phyloP scores from a whole-genome alignment of 768 basidiomycete species.

The Erythrobasidium yunnanense region DNA sequence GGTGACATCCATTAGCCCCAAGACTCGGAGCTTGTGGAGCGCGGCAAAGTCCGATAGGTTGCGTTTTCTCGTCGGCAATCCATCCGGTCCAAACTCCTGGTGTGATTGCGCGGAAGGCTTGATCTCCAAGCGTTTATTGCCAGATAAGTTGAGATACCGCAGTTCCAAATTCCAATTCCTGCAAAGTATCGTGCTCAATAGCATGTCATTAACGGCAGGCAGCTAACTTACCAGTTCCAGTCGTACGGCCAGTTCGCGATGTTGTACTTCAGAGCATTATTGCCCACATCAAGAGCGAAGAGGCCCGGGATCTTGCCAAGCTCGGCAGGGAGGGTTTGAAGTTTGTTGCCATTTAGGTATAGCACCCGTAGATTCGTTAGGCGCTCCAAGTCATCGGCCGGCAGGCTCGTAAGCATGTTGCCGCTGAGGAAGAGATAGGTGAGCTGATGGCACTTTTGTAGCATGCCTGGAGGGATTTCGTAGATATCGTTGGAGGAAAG shows the following conservation, averaged over 20 bases:
- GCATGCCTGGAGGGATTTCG: slow-evolving; percentile 68
- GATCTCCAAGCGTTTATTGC: slow-evolving; percentile 92
- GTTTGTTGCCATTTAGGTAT: slow-evolving; percentile 83
- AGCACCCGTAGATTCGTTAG: slow-evolving; percentile 60
- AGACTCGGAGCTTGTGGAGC: slow-evolving; percentile 70
- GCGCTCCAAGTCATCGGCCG: slow-evolving; percentile 72
- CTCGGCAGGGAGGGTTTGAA: slow-evolving; percentile 85
- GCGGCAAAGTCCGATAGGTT: slow-evolving; percentile 71
- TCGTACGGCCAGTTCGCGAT: slow-evolving; percentile 98
- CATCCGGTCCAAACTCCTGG: background rate
- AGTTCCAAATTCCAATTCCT: slow-evolving; percentile 96
- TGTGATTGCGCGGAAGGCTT: slow-evolving; percentile 55
- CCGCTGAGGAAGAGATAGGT: slow-evolving; percentile 87
- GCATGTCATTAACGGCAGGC: background rate
- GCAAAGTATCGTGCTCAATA: background rate
- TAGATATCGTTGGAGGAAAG: slow-evolving; percentile 89
- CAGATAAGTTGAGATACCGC: slow-evolving; percentile 88
- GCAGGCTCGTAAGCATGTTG: slow-evolving; percentile 81
- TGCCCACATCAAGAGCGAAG: slow-evolving; percentile 78
- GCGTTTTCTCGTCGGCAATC: slow-evolving; percentile 36
- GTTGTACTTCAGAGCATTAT: slow-evolving; percentile 88
- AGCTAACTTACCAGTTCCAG: slow-evolving; percentile 81
- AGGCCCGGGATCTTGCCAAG: slow-evolving; percentile 69
- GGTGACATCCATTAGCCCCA: slow-evolving; percentile 95
- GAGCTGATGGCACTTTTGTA: slow-evolving; percentile 57